Conservation (phyloP, 2,329 filamentous ascomycete genomes). For the Diaporthe sp. region DNA sequence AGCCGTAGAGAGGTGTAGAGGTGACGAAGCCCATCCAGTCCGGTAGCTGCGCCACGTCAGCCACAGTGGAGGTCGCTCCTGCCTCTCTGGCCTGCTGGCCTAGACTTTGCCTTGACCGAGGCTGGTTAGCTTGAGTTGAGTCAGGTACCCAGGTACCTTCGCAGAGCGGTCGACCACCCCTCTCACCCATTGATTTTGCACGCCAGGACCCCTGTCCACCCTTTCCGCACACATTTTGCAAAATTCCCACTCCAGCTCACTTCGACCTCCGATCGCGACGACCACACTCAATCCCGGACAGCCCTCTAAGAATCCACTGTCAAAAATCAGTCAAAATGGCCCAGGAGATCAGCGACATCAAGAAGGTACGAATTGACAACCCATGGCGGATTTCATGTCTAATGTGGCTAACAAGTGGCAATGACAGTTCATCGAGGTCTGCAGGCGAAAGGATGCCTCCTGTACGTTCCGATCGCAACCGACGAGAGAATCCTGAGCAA, state of each 20-base stretch:
- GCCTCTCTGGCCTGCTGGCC: not conserved
- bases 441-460: constrained; percentile 98
- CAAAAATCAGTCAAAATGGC: constrained; percentile 84
- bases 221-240: constrained; percentile 35
- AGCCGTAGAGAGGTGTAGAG: constrained; percentile 5
- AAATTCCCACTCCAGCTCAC: constrained; percentile 37
- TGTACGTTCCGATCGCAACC: constrained; percentile 74
- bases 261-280: constrained; percentile 33
- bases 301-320: constrained; percentile 41
- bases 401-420: constrained; percentile 41
- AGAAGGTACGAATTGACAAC: constrained; percentile 69
- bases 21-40: constrained; percentile 33
- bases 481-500: constrained; percentile 30
- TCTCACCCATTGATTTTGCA: not conserved
- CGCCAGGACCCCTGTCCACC: constrained; percentile 15
- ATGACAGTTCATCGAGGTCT: constrained; percentile 98
- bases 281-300: constrained; percentile 40
- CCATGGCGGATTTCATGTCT: constrained; percentile 15
- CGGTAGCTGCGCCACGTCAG: constrained; percentile 27
- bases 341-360: constrained; percentile 98
- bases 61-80: constrained; percentile 8
- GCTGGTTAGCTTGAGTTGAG: not conserved
- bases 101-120: not conserved
- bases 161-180: constrained; percentile 10
- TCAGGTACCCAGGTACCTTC: not conserved